Evolutionary conservation across 805 yeast genomes (phyloP).

Genomic region (Saitoella complicata): DNA sequence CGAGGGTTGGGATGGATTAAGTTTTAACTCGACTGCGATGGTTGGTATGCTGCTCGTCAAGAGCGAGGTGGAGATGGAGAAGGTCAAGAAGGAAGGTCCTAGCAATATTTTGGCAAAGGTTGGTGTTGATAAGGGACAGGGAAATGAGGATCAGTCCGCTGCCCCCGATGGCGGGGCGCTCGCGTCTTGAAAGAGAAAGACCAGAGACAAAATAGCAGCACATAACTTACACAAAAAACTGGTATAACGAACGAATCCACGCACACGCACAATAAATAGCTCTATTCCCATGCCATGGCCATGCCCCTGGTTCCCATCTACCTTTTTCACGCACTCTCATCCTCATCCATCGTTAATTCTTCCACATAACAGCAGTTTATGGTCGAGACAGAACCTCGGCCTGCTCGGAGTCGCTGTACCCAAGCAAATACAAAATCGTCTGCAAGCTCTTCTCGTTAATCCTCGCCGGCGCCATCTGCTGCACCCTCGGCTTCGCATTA

Average conservation of each 20-base stretch:
- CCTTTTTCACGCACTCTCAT: too few species aligned
- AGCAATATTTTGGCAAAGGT: slow-evolving; percentile 39
- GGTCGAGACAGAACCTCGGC: slow-evolving; percentile 14
- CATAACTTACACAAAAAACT: slow-evolving; percentile 5
- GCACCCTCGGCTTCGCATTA: slow-evolving; percentile 94
- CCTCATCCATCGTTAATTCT: too few species aligned
- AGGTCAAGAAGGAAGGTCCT: slow-evolving; percentile 28
- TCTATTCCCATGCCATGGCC: too few species aligned
- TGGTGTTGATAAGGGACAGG: slow-evolving; percentile 36
- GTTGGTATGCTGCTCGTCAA: slow-evolving; percentile 69
- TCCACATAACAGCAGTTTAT: neutral
- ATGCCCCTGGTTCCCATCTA: neutral
- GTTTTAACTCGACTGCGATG: slow-evolving; percentile 68
- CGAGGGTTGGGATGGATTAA: slow-evolving; percentile 37
- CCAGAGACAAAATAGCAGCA: slow-evolving; percentile 11
- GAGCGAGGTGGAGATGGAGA: slow-evolving; percentile 35
- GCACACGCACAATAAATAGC: too few species aligned
- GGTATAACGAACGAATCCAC: neutral
- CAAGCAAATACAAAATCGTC: slow-evolving; percentile 70
- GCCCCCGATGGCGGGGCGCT: too few species aligned
- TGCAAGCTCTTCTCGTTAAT: slow-evolving; percentile 57
- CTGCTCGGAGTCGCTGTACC: slow-evolving; percentile 46
- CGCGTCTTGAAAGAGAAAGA: neutral
- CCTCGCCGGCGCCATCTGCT: slow-evolving; percentile 58
- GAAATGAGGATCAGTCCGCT: slow-evolving; percentile 12